phyloP scores from a whole-genome alignment of 192 early-diverging fungal species.

The Mycoemilia scoparia region DNA sequence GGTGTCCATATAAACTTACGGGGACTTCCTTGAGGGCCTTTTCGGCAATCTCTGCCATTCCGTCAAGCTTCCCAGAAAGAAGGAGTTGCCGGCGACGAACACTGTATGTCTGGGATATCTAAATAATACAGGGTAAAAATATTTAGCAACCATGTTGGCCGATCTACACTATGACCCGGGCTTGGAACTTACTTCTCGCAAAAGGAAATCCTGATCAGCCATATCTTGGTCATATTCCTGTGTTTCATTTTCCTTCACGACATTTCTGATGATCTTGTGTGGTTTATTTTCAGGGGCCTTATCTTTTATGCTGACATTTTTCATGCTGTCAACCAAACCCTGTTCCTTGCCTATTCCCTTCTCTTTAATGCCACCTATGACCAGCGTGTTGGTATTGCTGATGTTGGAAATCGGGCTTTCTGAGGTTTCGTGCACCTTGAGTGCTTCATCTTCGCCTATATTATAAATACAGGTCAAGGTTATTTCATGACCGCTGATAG shows the following conservation, averaged over 20 bases:
- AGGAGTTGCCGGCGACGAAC: constrained; percentile 10
- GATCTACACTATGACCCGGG: no score
- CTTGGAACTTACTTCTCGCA: no score
- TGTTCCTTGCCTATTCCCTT: not conserved
- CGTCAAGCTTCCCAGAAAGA: constrained; percentile 12
- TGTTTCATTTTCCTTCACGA: constrained; percentile 9
- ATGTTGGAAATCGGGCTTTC: no score
- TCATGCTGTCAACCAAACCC: not conserved
- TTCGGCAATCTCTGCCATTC: constrained; percentile 14
- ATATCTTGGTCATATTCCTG: constrained; percentile 2
- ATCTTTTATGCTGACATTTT: not conserved
- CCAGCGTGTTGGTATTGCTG: constrained; percentile 9
- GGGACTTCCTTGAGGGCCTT: constrained; percentile 5
- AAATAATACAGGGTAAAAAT: no score
- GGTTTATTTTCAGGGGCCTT: not conserved
- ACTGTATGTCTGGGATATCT: constrained; percentile 19
- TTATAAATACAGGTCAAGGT: no score
- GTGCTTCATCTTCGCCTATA: no score
- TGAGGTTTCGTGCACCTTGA: no score
- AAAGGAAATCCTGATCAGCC: constrained; percentile 20
- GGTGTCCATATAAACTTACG: no score
- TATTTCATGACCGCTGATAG: no score
- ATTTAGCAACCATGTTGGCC: no score
- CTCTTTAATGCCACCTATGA: constrained; percentile 1
- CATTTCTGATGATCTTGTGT: constrained; percentile 9